phyloP scores from a whole-genome alignment of 768 basidiomycete genomes.

The Mycena floridula region DNA sequence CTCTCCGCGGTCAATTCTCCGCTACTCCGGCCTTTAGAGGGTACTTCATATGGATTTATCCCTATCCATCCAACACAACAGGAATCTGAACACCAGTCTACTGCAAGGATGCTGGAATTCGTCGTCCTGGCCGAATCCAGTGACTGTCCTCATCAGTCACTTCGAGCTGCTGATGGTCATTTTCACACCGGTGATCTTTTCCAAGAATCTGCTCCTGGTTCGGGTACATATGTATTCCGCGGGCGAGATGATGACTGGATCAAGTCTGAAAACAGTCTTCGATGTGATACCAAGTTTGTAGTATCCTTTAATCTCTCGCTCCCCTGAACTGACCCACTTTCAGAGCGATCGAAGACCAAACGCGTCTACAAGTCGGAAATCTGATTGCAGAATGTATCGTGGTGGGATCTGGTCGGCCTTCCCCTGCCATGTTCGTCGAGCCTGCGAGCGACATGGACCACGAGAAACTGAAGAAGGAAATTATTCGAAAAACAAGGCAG shows the following conservation, averaged over 20 bases:
- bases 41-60: conserved; percentile 40
- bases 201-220: conserved; percentile 35
- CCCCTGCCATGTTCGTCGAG: conserved; percentile 50
- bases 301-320: conserved; percentile 1
- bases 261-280: conserved; percentile 59
- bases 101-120: conserved; percentile 46
- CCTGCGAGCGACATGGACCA: conserved; percentile 30
- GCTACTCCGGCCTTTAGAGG: conserved; percentile 35
- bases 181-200: conserved; percentile 70
- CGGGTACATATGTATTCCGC: conserved; percentile 44
- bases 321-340: conserved; percentile 7
- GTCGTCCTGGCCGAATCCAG: conserved; percentile 49
- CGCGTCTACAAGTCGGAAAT: conserved; percentile 40
- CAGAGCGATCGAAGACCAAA: conserved; percentile 54
- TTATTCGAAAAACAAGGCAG: conserved; percentile 42
- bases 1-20: conserved; percentile 33
- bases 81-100: conserved; percentile 37
- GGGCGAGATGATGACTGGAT: conserved; percentile 72
- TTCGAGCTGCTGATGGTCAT: conserved; percentile 50
- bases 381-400: conserved; percentile 48
- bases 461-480: conserved; percentile 39
- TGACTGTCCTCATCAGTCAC: conserved; percentile 51
- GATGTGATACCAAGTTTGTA: conserved; percentile 61
- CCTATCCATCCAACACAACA: conserved; percentile 28
- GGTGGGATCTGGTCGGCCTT: conserved; percentile 49